Percentiles rank a stretch among this genome's conserved stretches.
Evolutionary conservation across 352 stramenopile species (phyloP).

Genomic region (Phytophthora sojae): DNA sequence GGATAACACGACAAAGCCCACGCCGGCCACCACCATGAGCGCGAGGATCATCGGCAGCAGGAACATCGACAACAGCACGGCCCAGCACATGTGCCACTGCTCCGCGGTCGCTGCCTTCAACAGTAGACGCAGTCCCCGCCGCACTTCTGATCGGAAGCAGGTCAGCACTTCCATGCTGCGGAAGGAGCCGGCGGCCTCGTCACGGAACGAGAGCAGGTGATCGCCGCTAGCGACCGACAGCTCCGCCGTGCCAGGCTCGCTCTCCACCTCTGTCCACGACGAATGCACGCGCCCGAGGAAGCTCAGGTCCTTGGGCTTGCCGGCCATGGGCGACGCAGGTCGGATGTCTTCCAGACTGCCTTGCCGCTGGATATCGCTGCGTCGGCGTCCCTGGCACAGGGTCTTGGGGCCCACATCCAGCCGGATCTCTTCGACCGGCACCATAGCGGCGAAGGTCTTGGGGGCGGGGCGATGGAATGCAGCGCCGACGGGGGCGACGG

Average conservation of each 20-base stretch:
- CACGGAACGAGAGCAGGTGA: slow-evolving; percentile 6
- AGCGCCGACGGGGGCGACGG: slow-evolving; percentile 11
- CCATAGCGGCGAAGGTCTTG: slow-evolving; percentile 6
- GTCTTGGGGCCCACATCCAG: slow-evolving; percentile 19
- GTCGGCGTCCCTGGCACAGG: slow-evolving; percentile 20
- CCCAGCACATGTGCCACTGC: slow-evolving; percentile 34
- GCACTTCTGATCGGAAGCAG: slow-evolving; percentile 33
- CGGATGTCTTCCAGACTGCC: slow-evolving; percentile 29
- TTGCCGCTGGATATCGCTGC: slow-evolving; percentile 18
- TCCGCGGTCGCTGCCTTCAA: slow-evolving; percentile 26
- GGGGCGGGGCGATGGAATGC: not conserved
- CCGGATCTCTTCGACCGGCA: slow-evolving; percentile 15
- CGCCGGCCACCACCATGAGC: slow-evolving; percentile 22
- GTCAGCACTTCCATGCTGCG: slow-evolving; percentile 35
- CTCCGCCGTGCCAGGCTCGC: slow-evolving; percentile 5
- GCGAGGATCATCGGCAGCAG: slow-evolving; percentile 28
- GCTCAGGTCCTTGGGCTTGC: slow-evolving; percentile 4
- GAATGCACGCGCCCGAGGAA: not conserved
- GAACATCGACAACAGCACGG: slow-evolving; percentile 28
- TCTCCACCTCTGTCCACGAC: slow-evolving; percentile 12
- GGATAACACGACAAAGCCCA: slow-evolving; percentile 35
- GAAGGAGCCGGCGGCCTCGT: slow-evolving; percentile 17
- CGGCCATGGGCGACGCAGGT: slow-evolving; percentile 21
- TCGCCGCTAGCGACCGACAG: not conserved
- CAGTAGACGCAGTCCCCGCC: slow-evolving; percentile 28